These are phyloP conservation scores for Aspergillus sp. DNA, from an alignment of 2,329 filamentous ascomycete genomes.

Conservation along the genomic window DNA sequence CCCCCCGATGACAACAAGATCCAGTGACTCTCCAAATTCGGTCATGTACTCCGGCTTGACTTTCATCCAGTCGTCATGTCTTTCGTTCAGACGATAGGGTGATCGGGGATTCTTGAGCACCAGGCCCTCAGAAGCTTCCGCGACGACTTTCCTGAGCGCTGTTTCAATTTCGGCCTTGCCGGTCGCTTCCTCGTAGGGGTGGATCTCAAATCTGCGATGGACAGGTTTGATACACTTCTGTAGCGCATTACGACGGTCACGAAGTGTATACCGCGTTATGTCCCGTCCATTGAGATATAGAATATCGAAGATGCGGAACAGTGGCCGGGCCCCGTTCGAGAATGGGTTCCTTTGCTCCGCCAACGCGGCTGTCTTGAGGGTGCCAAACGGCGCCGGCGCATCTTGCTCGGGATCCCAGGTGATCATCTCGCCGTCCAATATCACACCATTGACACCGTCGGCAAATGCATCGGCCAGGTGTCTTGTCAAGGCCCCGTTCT, in stretches of 20 bases:
- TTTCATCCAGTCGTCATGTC: slow-evolving; percentile 97
- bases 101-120: slow-evolving; percentile 93
- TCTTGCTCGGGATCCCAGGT: slow-evolving; percentile 90
- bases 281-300: slow-evolving; percentile 80
- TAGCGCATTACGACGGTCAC: slow-evolving; percentile 75
- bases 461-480: slow-evolving; percentile 77
- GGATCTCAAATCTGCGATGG: slow-evolving; percentile 78
- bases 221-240: slow-evolving; percentile 68
- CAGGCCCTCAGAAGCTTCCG: slow-evolving; percentile 82
- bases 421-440: slow-evolving; percentile 97
- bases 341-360: slow-evolving; percentile 74
- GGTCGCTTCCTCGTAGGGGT: slow-evolving; percentile 66
- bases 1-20: slow-evolving; percentile 84
- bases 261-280: slow-evolving; percentile 78
- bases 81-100: slow-evolving; percentile 79
- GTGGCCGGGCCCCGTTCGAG: slow-evolving; percentile 64
- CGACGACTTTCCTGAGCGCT: slow-evolving; percentile 76
- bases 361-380: slow-evolving; percentile 85
- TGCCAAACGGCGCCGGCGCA: slow-evolving; percentile 85
- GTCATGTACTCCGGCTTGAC: slow-evolving; percentile 99
- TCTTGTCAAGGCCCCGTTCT: slow-evolving; percentile 74
- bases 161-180: slow-evolving; percentile 74
- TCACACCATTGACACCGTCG: slow-evolving; percentile 75
- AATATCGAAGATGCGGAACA: slow-evolving; percentile 89
- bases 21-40: slow-evolving; percentile 89